Evolutionary conservation across 768 basidiomycete species (phyloP).

Genomic region (Termitomyces sp.): DNA sequence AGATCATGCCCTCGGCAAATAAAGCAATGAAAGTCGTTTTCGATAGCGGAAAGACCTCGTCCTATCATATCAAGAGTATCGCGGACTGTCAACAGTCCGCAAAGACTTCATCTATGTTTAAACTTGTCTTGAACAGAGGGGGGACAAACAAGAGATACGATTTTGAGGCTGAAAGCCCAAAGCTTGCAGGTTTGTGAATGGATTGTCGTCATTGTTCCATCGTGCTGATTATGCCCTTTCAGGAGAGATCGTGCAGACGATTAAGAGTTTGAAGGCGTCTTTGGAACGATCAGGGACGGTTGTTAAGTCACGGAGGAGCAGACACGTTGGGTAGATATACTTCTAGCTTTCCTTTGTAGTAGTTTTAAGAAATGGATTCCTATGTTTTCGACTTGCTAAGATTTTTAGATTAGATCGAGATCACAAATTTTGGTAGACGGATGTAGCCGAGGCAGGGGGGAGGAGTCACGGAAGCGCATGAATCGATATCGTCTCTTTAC

Average conservation of each 20-base stretch:
- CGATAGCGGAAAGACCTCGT: conserved; percentile 85
- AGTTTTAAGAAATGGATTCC: neutral
- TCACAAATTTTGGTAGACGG: conserved; percentile 12
- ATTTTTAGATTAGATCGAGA: conserved; percentile 16
- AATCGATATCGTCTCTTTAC: conserved; percentile 14
- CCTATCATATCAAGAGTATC: conserved; percentile 88
- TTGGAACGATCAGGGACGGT: conserved; percentile 63
- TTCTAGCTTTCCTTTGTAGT: neutral
- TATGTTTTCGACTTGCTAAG: neutral
- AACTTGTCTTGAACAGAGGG: conserved; percentile 76
- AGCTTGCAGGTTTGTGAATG: conserved; percentile 59
- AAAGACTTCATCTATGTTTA: conserved; percentile 80
- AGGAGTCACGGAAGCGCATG: conserved; percentile 13
- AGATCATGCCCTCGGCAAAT: conserved; percentile 88
- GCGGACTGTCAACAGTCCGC: conserved; percentile 77
- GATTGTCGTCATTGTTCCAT: neutral
- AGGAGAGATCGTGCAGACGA: conserved; percentile 77
- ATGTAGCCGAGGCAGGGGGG: conserved; percentile 10
- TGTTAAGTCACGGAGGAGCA: conserved; percentile 57
- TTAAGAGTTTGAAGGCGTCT: conserved; percentile 56
- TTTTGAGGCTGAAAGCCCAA: conserved; percentile 89
- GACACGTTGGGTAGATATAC: conserved; percentile 34
- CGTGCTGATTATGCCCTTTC: neutral
- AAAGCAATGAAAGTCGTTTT: conserved; percentile 71
- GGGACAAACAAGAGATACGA: conserved; percentile 88